Evolutionary conservation across 257 asterid genomes (phyloP).

Genomic region (Solanum paucissectum): DNA sequence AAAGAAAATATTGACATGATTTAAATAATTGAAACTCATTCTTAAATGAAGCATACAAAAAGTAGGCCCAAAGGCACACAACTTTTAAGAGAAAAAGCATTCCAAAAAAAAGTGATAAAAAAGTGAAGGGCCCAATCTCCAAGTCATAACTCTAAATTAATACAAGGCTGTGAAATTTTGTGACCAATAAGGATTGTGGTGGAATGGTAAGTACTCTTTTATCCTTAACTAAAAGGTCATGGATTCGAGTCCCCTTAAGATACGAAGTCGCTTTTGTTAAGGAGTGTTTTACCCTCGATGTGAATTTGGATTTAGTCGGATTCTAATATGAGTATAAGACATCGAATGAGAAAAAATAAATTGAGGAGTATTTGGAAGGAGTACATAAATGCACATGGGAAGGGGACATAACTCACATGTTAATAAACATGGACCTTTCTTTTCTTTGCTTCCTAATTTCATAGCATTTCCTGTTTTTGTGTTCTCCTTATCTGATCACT

Average conservation of each 20-base stretch:
- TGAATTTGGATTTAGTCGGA: too few species aligned
- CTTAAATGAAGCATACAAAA: background rate
- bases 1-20: background rate
- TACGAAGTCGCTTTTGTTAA: too few species aligned
- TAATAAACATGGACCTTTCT: conserved; percentile 16
- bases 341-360: too few species aligned
- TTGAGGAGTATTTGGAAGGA: background rate
- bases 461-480: background rate
- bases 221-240: too few species aligned
- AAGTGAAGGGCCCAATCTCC: background rate
- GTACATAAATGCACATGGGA: conserved; percentile 19
- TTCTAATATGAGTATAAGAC: too few species aligned
- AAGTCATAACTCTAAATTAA: background rate
- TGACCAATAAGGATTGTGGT: background rate
- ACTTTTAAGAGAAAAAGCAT: background rate
- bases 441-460: conserved; percentile 11
- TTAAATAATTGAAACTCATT: background rate
- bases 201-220: too few species aligned
- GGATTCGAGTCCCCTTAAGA: too few species aligned
- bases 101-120: background rate
- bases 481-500: background rate
- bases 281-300: too few species aligned
- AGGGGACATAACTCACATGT: conserved; percentile 27
- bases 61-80: background rate
- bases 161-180: background rate